Percentiles rank a stretch among this genome's conserved stretches.
Conservation (phyloP, 1,284 basidiomycete species). For the Fistulinella cinereoalba region DNA sequence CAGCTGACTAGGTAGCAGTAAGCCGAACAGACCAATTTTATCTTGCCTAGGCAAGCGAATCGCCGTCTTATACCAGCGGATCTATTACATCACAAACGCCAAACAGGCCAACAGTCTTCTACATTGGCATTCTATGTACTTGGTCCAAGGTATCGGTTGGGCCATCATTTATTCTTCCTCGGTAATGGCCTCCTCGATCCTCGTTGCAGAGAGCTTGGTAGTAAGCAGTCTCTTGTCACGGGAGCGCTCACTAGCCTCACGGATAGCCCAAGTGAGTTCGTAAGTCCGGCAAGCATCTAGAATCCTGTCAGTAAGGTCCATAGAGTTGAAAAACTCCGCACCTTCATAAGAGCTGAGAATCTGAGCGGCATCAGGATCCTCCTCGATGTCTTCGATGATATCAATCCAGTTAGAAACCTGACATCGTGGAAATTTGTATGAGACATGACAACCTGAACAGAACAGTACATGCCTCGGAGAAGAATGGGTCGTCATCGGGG, state of each 20-base stretch:
- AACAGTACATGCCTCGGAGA: conserved; percentile 58
- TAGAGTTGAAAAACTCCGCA: too few relatives aligned
- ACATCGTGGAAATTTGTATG: not conserved
- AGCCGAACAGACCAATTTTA: too few relatives aligned
- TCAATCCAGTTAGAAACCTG: conserved; percentile 80
- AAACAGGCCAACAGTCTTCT: too few relatives aligned
- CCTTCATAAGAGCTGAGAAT: conserved; percentile 78
- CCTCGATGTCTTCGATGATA: conserved; percentile 76
- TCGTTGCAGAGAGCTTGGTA: conserved; percentile 11
- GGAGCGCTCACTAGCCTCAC: conserved; percentile 68
- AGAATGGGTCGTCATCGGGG: conserved; percentile 89
- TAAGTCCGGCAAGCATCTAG: conserved; percentile 85
- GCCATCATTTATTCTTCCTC: conserved; percentile 27
- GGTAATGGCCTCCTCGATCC: conserved; percentile 24
- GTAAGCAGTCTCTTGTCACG: conserved; percentile 35
- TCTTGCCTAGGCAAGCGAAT: too few relatives aligned
- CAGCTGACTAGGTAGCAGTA: too few relatives aligned
- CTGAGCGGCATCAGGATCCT: conserved; percentile 63
- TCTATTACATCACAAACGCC: too few relatives aligned
- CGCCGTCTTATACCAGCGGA: too few relatives aligned
- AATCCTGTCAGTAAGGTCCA: conserved; percentile 13
- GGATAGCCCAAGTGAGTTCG: conserved; percentile 86
- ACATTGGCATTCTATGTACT: too few relatives aligned
- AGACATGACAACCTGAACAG: not conserved
- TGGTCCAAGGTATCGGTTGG: not conserved